These are phyloP conservation scores for Linaria vulgaris DNA, from an alignment of 257 asterid genomes.

Conservation along the genomic window DNA sequence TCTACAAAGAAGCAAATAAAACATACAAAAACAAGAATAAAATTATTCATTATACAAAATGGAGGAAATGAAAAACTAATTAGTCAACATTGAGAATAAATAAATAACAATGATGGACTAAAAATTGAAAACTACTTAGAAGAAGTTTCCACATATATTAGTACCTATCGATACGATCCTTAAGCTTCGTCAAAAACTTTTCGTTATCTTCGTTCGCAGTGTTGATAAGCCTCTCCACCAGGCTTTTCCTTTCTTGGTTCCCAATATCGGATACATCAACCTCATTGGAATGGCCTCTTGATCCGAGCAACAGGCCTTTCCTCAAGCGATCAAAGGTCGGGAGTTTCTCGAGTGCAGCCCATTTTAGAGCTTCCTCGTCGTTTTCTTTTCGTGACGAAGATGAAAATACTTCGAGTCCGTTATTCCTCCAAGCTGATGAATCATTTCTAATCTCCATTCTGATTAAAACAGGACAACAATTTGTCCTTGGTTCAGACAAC, in stretches of 20 bases:
- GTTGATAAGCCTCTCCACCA: conserved; percentile 39
- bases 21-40: background rate
- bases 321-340: conserved; percentile 38
- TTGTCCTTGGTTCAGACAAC: no score
- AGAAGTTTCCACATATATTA: no score
- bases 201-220: conserved; percentile 38
- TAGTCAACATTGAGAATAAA: background rate
- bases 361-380: conserved; percentile 37
- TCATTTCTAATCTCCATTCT: no score
- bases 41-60: background rate
- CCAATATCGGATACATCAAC: conserved; percentile 39
- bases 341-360: conserved; percentile 41
- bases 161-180: conserved; percentile 46
- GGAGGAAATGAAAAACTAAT: background rate
- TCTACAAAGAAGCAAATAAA: conserved; percentile 15
- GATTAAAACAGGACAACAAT: no score
- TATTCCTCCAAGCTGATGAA: conserved; percentile 25
- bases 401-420: conserved; percentile 17
- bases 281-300: conserved; percentile 29
- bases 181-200: conserved; percentile 42
- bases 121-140: no score
- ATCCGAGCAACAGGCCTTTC: conserved; percentile 34
- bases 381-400: conserved; percentile 24
- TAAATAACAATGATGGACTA: no score
- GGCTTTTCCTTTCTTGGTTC: conserved; percentile 31